Evolutionary conservation across 805 yeast species (phyloP).

Genomic region (Schwanniomyces yamadae): DNA sequence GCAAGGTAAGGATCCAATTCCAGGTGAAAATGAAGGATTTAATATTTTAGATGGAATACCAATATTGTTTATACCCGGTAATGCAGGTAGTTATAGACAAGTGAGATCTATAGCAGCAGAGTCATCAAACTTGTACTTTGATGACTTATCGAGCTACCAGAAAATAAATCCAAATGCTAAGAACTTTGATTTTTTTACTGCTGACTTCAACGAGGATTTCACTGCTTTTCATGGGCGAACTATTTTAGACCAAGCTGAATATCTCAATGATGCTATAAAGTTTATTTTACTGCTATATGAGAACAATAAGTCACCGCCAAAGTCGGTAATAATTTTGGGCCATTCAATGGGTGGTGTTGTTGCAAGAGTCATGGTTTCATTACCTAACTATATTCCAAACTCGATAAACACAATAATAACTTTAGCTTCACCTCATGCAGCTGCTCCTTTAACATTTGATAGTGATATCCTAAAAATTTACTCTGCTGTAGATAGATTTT

Average conservation of each 20-base stretch:
- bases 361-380: slow-evolving; percentile 76
- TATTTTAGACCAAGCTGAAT: slow-evolving; percentile 89
- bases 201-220: slow-evolving; percentile 93
- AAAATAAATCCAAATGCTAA: slow-evolving; percentile 31
- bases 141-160: slow-evolving; percentile 21
- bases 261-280: slow-evolving; percentile 79
- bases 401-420: slow-evolving; percentile 85
- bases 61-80: slow-evolving; percentile 91
- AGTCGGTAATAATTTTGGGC: slow-evolving; percentile 75
- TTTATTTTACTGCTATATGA: slow-evolving; percentile 72
- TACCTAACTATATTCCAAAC: slow-evolving; percentile 68
- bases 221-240: slow-evolving; percentile 97
- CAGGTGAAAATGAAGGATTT: slow-evolving; percentile 36
- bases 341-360: slow-evolving; percentile 99
- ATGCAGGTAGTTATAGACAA: slow-evolving; percentile 92
- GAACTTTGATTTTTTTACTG: slow-evolving; percentile 81
- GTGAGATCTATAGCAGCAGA: slow-evolving; percentile 90
- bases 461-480: slow-evolving; percentile 79
- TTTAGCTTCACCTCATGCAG: slow-evolving; percentile 86
- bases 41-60: slow-evolving; percentile 68
- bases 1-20: slow-evolving; percentile 62
- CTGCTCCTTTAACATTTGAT: slow-evolving; percentile 91
- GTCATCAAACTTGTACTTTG: slow-evolving; percentile 55
- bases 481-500: slow-evolving; percentile 69
- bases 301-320: slow-evolving; percentile 45